These are phyloP conservation scores for Scleromitrula shiraiana DNA, from an alignment of 2,329 filamentous ascomycete genomes.

Conservation along the genomic window DNA sequence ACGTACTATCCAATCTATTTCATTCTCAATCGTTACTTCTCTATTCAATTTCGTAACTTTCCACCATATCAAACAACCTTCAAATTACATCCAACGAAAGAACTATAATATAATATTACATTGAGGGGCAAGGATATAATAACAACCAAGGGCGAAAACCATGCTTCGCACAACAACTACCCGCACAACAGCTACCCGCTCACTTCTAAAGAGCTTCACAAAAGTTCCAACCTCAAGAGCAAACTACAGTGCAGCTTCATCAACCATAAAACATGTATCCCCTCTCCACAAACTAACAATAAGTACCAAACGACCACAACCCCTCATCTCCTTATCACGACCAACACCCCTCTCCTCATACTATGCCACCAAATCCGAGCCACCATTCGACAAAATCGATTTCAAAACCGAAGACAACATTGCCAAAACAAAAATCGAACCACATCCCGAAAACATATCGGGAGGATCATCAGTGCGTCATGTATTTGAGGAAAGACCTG, in stretches of 20 bases:
- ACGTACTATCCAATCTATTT: no score
- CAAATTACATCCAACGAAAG: no score
- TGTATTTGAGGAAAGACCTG: slow-evolving; percentile 36
- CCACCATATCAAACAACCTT: no score
- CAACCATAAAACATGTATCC: slow-evolving; percentile 15
- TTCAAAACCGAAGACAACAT: slow-evolving; percentile 47
- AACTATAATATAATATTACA: no score
- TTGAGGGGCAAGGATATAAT: slow-evolving; percentile 21
- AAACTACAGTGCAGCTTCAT: slow-evolving; percentile 23
- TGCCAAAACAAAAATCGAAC: slow-evolving; percentile 46
- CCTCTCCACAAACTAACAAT: slow-evolving; percentile 17
- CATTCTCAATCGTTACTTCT: no score
- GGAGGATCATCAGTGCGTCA: slow-evolving; percentile 47
- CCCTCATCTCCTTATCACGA: slow-evolving; percentile 10
- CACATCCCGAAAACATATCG: slow-evolving; percentile 53
- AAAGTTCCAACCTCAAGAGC: slow-evolving; percentile 19
- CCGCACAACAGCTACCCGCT: slow-evolving; percentile 23
- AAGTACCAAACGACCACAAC: slow-evolving; percentile 22
- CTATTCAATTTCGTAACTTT: no score
- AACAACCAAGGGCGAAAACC: slow-evolving; percentile 13
- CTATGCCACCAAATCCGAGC: slow-evolving; percentile 31
- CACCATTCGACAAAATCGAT: slow-evolving; percentile 39
- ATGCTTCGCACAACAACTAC: slow-evolving; percentile 28
- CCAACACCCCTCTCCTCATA: slow-evolving; percentile 41
- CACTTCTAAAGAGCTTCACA: slow-evolving; percentile 24